Percentiles rank a stretch among this genome's conserved stretches.
phyloP scores from a whole-genome alignment of 345 rosid genomes.

The Boechera divaricarpa region DNA sequence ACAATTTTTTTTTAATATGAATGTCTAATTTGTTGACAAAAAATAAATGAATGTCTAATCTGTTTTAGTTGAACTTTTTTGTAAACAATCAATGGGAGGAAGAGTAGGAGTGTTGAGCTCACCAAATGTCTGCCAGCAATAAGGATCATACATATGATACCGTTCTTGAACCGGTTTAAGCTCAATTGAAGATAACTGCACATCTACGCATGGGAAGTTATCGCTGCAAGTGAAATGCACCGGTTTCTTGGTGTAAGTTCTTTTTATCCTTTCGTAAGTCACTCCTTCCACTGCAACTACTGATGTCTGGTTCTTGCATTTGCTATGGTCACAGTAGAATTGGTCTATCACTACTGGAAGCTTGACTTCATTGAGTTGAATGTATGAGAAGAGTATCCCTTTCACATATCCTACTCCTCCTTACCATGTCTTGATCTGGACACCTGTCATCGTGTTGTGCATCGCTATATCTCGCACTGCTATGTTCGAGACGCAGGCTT shows the following conservation, averaged over 20 bases:
- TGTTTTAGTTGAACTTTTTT: too few species aligned
- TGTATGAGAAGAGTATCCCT: slow-evolving; percentile 85
- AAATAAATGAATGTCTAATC: too few species aligned
- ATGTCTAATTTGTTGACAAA: too few species aligned
- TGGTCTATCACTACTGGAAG: slow-evolving; percentile 89
- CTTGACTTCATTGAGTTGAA: slow-evolving; percentile 87
- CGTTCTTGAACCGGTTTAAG: slow-evolving; percentile 74
- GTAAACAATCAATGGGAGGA: slow-evolving; percentile 90
- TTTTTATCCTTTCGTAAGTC: slow-evolving; percentile 73
- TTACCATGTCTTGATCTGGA: slow-evolving; percentile 97
- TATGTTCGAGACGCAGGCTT: slow-evolving; percentile 96
- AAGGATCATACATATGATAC: slow-evolving; percentile 80
- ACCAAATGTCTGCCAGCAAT: slow-evolving; percentile 95
- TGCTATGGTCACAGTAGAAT: slow-evolving; percentile 83
- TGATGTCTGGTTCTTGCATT: slow-evolving; percentile 82
- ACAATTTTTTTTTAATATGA: too few species aligned
- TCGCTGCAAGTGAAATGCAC: slow-evolving; percentile 96
- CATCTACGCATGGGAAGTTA: slow-evolving; percentile 77
- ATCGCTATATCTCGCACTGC: slow-evolving; percentile 81
- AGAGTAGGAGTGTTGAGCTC: slow-evolving; percentile 76
- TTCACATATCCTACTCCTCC: slow-evolving; percentile 94
- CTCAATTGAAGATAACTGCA: slow-evolving; percentile 69
- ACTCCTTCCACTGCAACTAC: slow-evolving; percentile 94
- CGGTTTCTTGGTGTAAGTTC: slow-evolving; percentile 89
- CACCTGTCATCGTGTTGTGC: slow-evolving; percentile 91